Base-by-base conservation (phyloP, 345 rosid genomes). In the Salix dunnii region DNA sequence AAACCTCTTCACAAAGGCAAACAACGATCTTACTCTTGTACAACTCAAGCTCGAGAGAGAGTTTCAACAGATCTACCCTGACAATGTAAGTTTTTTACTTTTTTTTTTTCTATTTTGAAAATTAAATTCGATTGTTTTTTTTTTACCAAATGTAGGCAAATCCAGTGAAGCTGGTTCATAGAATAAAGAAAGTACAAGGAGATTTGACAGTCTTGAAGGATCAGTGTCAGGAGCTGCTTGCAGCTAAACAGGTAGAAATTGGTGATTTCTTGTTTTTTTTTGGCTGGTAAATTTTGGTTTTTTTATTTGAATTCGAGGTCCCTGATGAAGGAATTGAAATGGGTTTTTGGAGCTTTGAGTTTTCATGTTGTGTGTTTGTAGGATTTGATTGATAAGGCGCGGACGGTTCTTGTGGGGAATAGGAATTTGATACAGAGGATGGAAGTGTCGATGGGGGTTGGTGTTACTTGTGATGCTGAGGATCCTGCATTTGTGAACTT, bases 311-410 rank as follows among this genome's bases (percentile, higher is more conserved):
- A 21, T 23, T 20, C n/a, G 70, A 23, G 7, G 48, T 3, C 23
- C 49, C 48, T 38, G 27, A 62, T 7, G 46, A 14, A 75, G 51
- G 28, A 21, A 10, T 7, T 27, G 35, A 3, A 17, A 33, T 28
- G 61, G 38, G 43, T 64, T 27, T 60, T 61, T 10, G 23, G 38
- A 14, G 14, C 14, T 30, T 28, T 61, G 33, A n/a, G 5, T 67
- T 61, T 60, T 4, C 13, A 23, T 63, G 51, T 46, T 46, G 51
- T 76, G 36, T 70, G 7, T 81, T 40, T 74, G 84, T 82, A 94
- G 99, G 96, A 95, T 85, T 86, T 94, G 87, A 86, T 94, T 79
- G 98, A 94, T 78, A 93, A 90, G 85, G 97, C 97, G 63, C 88
- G 80, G 30, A 84, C 89, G 4, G 85, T 85, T 86, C 89, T 94